A percentile compares a stretch with the other conserved stretches of the same genome.
Evolutionary conservation across 805 yeast genomes (phyloP).

Genomic region (Candida rishiriensis): DNA sequence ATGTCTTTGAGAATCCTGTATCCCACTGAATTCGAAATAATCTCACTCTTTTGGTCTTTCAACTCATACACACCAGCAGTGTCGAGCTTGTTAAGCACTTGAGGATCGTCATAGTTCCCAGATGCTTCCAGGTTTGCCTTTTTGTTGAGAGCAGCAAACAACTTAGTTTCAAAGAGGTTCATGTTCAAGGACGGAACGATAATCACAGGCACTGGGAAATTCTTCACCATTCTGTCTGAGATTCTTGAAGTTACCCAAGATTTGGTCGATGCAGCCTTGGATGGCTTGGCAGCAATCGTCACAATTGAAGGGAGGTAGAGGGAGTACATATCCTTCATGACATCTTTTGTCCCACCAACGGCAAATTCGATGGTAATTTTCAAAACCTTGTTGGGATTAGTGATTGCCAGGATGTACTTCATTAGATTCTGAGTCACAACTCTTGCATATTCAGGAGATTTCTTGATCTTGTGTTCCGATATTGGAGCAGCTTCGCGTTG

Average conservation of each 20-base stretch:
- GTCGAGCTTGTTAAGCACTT: slow-evolving; percentile 18
- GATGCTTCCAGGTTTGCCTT: slow-evolving; percentile 11
- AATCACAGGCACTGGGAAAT: slow-evolving; percentile 61
- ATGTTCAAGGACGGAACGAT: slow-evolving; percentile 60
- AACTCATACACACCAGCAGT: slow-evolving; percentile 23
- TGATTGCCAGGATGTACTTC: slow-evolving; percentile 45
- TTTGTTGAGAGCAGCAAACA: slow-evolving; percentile 33
- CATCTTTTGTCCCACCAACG: slow-evolving; percentile 51
- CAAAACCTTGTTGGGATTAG: slow-evolving; percentile 42
- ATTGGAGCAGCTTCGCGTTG: slow-evolving; percentile 6
- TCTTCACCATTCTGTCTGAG: slow-evolving; percentile 60
- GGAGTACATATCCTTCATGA: slow-evolving; percentile 54
- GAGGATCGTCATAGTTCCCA: slow-evolving; percentile 13
- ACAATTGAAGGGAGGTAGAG: slow-evolving; percentile 59
- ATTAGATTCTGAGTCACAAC: slow-evolving; percentile 44
- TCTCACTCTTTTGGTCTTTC: slow-evolving; percentile 20
- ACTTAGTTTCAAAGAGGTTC: slow-evolving; percentile 43
- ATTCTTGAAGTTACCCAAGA: slow-evolving; percentile 61
- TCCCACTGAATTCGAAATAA: slow-evolving; percentile 10
- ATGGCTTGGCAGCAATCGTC: slow-evolving; percentile 51
- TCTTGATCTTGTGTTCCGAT: slow-evolving; percentile 34
- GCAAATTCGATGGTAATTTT: slow-evolving; percentile 58
- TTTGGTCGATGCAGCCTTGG: slow-evolving; percentile 44
- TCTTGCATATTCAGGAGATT: slow-evolving; percentile 44
- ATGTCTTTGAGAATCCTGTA: slow-evolving; percentile 8